Percentiles rank a stretch among this genome's conserved stretches.
Conservation (phyloP, 1,284 basidiomycete species). For the Butyriboletus regius region DNA sequence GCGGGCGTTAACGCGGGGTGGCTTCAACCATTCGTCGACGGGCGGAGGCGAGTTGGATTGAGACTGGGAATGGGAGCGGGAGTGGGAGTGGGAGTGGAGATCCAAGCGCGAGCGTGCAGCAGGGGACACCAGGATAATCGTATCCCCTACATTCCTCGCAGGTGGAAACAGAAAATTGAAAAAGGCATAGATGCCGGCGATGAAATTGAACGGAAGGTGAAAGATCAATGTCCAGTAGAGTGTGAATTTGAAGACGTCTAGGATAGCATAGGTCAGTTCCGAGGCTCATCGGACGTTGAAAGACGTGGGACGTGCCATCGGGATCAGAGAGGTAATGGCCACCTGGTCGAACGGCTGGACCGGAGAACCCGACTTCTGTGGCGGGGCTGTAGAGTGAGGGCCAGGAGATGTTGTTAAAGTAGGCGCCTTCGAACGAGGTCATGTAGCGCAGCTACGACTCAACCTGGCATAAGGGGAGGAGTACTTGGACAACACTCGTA, state of each 20-base stretch:
- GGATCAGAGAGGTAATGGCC: conserved; percentile 44
- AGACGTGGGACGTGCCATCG: conserved; percentile 30
- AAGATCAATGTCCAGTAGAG: conserved; percentile 79
- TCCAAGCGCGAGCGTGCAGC: background rate
- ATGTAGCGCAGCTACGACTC: conserved; percentile 1
- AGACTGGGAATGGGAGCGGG: background rate
- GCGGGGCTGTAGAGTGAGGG: conserved; percentile 52
- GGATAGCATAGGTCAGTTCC: background rate
- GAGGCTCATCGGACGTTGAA: no score
- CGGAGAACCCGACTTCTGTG: conserved; percentile 40
- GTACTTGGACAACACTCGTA: background rate
- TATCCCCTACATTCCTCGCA: conserved; percentile 7
- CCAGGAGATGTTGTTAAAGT: conserved; percentile 36
- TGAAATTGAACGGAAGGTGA: conserved; percentile 61
- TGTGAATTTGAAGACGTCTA: conserved; percentile 77
- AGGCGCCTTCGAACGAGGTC: conserved; percentile 1
- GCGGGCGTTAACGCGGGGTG: conserved; percentile 38
- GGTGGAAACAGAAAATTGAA: conserved; percentile 59
- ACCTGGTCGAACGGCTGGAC: conserved; percentile 37
- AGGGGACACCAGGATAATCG: conserved; percentile 7
- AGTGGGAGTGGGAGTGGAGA: background rate
- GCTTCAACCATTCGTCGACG: conserved; percentile 14
- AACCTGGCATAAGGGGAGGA: background rate
- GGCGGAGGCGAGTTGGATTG: background rate
- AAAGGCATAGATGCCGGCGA: conserved; percentile 66